Evolutionary conservation across 148 eudicot genomes (phyloP).

Genomic region (Cornus florida): DNA sequence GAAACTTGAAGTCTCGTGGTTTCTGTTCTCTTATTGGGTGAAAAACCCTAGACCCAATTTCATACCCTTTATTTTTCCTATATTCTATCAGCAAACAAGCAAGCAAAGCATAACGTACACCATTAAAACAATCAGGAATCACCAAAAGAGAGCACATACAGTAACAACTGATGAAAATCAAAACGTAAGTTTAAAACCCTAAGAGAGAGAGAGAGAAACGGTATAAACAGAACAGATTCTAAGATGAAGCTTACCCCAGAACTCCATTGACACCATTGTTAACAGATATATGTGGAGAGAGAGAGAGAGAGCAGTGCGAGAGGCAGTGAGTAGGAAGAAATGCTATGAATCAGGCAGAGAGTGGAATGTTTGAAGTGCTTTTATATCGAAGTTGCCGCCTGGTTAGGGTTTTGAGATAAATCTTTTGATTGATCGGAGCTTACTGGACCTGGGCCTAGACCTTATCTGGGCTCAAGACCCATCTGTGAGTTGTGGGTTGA

Average conservation of each 20-base stretch:
- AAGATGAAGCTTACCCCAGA: conserved; percentile 45
- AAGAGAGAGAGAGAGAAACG: neutral
- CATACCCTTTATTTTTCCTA: neutral
- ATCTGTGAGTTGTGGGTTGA: too few species aligned
- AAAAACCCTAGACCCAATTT: too few species aligned
- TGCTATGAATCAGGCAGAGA: conserved; percentile 5
- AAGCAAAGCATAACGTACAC: too few species aligned
- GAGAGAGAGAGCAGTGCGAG: neutral
- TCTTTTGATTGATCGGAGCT: neutral
- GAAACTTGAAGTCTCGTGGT: too few species aligned
- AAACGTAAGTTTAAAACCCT: neutral
- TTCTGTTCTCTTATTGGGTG: too few species aligned
- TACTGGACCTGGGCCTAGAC: neutral
- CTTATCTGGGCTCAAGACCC: neutral
- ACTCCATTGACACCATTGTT: conserved; percentile 27
- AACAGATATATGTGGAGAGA: neutral
- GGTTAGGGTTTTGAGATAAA: conserved; percentile 16
- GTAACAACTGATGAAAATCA: neutral
- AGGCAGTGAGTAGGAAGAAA: neutral
- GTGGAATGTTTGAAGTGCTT: conserved; percentile 7
- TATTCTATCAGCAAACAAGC: too few species aligned
- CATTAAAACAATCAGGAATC: neutral
- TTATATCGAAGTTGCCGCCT: conserved; percentile 16
- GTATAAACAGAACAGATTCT: too few species aligned
- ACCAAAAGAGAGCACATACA: neutral